Conservation (phyloP, 306 rosid genomes). For the Betula pendula region DNA sequence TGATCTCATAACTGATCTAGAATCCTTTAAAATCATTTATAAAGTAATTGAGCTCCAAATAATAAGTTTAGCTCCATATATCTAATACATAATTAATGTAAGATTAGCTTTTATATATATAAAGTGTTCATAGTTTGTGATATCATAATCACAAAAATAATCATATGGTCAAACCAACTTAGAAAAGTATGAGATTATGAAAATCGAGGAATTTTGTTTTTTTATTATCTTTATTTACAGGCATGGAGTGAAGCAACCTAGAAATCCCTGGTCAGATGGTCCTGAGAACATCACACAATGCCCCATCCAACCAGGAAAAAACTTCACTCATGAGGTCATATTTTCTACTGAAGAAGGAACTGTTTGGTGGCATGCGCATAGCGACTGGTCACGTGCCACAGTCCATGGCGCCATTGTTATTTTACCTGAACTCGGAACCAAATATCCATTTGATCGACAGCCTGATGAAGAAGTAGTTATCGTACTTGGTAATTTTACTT, state of each 20-base stretch:
- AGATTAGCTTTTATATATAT: too few relatives aligned
- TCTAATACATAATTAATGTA: too few relatives aligned
- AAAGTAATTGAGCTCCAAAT: too few relatives aligned
- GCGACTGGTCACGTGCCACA: constrained; percentile 40
- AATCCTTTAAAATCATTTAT: too few relatives aligned
- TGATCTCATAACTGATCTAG: too few relatives aligned
- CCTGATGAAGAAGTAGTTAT: constrained; percentile 24
- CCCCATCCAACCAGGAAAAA: constrained; percentile 33
- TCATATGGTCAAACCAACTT: too few relatives aligned
- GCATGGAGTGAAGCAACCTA: constrained; percentile 44
- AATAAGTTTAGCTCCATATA: too few relatives aligned
- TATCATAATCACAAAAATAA: too few relatives aligned
- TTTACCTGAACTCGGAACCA: not conserved
- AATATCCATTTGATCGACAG: constrained; percentile 22
- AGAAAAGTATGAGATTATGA: too few relatives aligned
- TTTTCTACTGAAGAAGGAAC: constrained; percentile 46
- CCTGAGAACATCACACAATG: constrained; percentile 45
- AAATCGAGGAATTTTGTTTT: too few relatives aligned
- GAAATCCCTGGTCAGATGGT: constrained; percentile 49
- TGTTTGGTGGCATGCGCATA: constrained; percentile 53
- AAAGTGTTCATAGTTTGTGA: too few relatives aligned
- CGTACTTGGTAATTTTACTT: constrained; percentile 20
- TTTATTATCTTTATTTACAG: not conserved
- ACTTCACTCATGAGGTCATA: constrained; percentile 27
- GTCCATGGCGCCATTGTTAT: constrained; percentile 37